Evolutionary conservation across 164 flowering plant genomes (phyloP).

Genomic region (Houttuynia cordata): DNA sequence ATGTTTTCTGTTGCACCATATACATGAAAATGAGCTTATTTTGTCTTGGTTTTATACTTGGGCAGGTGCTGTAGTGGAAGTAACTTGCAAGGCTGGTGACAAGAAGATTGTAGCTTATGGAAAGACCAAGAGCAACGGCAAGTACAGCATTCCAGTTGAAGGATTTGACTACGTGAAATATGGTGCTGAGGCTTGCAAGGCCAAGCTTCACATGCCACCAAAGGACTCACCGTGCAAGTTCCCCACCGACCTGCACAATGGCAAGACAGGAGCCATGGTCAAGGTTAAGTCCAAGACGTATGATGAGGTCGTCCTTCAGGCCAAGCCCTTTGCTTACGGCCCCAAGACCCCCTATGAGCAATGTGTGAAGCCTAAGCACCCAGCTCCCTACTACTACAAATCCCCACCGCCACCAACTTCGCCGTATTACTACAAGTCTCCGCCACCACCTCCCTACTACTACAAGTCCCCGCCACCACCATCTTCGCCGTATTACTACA

Average conservation of each 20-base stretch:
- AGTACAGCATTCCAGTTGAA: conserved; percentile 37
- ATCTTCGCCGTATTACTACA: too few species aligned
- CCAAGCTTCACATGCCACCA: conserved; percentile 51
- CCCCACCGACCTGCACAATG: conserved; percentile 39
- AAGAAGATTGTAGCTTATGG: conserved; percentile 48
- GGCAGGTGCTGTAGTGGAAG: conserved; percentile 61
- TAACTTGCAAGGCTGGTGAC: conserved; percentile 48
- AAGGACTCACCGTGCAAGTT: conserved; percentile 53
- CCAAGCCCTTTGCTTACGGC: conserved; percentile 63
- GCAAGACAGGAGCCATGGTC: conserved; percentile 38
- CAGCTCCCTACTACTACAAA: conserved; percentile 11
- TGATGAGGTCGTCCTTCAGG: conserved; percentile 41
- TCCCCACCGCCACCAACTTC: conserved; percentile 23
- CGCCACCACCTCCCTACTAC: conserved; percentile 27
- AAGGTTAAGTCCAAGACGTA: conserved; percentile 44
- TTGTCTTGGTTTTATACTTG: background rate
- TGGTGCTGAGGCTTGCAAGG: conserved; percentile 45
- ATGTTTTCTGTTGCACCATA: too few species aligned
- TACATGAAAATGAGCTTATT: background rate
- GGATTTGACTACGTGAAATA: conserved; percentile 41
- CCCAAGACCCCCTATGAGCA: conserved; percentile 50
- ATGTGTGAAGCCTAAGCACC: conserved; percentile 26
- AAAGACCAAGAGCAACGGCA: conserved; percentile 57
- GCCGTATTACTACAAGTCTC: conserved; percentile 11
- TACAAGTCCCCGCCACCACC: conserved; percentile 36